phyloP scores from a whole-genome alignment of 2,329 filamentous ascomycete genomes.

The Teratosphaeria zuluensis region DNA sequence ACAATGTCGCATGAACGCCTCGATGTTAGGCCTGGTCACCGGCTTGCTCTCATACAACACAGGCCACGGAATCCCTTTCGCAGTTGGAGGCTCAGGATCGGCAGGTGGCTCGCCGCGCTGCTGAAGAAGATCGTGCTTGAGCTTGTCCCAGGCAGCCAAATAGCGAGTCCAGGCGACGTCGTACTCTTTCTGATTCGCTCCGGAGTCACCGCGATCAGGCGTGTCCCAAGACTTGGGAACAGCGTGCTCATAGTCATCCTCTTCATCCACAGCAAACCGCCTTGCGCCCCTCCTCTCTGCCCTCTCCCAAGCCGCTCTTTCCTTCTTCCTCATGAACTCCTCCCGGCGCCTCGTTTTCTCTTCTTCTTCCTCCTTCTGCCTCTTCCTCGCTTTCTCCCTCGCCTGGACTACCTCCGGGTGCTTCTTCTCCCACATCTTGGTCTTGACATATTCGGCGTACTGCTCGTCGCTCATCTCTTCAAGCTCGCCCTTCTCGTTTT shows the following conservation, averaged over 20 bases:
- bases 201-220: not conserved
- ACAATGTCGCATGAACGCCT: slow-evolving; percentile 58
- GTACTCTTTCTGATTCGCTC: slow-evolving; percentile 13
- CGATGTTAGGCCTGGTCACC: slow-evolving; percentile 51
- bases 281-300: slow-evolving; percentile 26
- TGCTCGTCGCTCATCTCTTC: slow-evolving; percentile 89
- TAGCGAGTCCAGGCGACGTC: slow-evolving; percentile 20
- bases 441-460: slow-evolving; percentile 75
- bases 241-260: slow-evolving; percentile 45
- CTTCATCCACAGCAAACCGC: slow-evolving; percentile 30
- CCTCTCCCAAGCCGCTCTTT: slow-evolving; percentile 25
- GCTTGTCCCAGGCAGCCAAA: slow-evolving; percentile 20
- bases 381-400: slow-evolving; percentile 51
- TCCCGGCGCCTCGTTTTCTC: slow-evolving; percentile 23
- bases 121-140: slow-evolving; percentile 18
- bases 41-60: slow-evolving; percentile 49
- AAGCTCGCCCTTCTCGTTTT: slow-evolving; percentile 46
- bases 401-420: slow-evolving; percentile 76
- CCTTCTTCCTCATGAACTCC: slow-evolving; percentile 33
- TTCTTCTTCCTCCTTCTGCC: slow-evolving; percentile 38
- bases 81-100: slow-evolving; percentile 11
- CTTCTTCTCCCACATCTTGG: slow-evolving; percentile 92
- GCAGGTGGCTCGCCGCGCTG: slow-evolving; percentile 2
- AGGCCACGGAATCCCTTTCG: slow-evolving; percentile 58
- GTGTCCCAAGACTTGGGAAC: slow-evolving; percentile 1